Evolutionary conservation across 192 early-diverging fungal genomes (phyloP), one percentile per base, ranked within the genome.

Genomic region (Pilobolus umbonatus): DNA sequence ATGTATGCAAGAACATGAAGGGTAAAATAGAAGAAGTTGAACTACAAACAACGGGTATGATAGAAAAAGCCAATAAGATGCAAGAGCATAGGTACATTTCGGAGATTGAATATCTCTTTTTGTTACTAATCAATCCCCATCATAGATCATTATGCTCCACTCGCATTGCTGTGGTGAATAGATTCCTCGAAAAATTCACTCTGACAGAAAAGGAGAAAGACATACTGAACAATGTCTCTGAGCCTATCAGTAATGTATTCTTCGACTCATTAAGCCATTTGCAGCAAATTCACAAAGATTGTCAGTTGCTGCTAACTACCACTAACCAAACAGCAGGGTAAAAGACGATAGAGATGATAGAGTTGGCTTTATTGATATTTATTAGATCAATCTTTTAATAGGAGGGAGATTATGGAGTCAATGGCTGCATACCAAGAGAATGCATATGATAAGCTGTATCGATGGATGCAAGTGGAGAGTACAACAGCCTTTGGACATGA

Each of bases 311-410:
- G 14, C 71, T 93, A 8, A 88, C 86, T 17, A 85, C 85, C 2
- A 84, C 86, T 19, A 75, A 89, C 38, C 88, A 93, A 62, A 73
- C 78, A 44, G 84, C 88, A 52, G 89, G 89, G 85, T 86, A 82
- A 30, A 55, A 21, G 29, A 47, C 1, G 2, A 25, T 42, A 14
- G 54, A 11, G 12, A 36, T 30, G 19, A 28, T 6, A 4, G 53
- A 3, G 2, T 56, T 58, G 4, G 12, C 19, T 57, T 42, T 14
- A 2, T 10, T 51, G n/a, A 1, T 53, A 4, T 36, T 35, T 32
- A n/a, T 19, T 46, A 1, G 26, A 40, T 15, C 19, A 34, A 40
- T 49, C 45, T 32, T 57, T 36, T 36, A 1, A 35, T 52, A 84
- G 86, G 0, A 51, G 87, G 30, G 87, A 91, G 48, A 90, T 93